These are phyloP conservation scores for Poa annua DNA, from an alignment of 176 grass and related monocot genomes.

Conservation along the genomic window DNA sequence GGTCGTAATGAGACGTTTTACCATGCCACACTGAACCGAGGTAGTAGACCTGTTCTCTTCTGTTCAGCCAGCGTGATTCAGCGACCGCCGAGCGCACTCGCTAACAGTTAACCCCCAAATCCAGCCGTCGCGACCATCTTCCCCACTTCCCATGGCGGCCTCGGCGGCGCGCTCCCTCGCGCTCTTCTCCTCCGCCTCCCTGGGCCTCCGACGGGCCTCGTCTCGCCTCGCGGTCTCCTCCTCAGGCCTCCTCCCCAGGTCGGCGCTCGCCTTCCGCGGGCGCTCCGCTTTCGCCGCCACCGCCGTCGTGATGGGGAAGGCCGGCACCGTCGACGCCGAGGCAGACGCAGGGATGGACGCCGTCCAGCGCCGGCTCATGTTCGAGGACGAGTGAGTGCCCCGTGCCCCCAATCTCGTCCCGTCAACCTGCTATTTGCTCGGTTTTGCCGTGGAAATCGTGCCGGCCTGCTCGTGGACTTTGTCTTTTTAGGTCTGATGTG, in stretches of 20 bases:
- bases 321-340: constrained; percentile 42
- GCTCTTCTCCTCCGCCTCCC: constrained; percentile 40
- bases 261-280: constrained; percentile 26
- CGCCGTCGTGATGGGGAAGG: constrained; percentile 51
- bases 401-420: neutral
- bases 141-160: constrained; percentile 21
- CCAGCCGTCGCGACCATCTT: neutral
- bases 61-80: neutral
- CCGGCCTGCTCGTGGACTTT: neutral
- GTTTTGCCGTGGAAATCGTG: neutral
- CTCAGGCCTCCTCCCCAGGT: neutral
- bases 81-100: neutral
- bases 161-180: constrained; percentile 36
- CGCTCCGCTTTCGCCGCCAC: constrained; percentile 35
- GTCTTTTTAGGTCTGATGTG: neutral
- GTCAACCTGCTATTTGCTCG: neutral
- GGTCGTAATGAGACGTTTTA: no score
- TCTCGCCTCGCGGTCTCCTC: constrained; percentile 6
- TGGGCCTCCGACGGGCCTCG: constrained; percentile 15
- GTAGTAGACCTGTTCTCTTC: no score
- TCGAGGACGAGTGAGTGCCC: constrained; percentile 79
- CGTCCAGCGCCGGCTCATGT: constrained; percentile 89
- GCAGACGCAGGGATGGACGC: constrained; percentile 71
- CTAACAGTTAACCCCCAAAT: neutral
- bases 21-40: no score